Conservation (phyloP, 2,329 filamentous ascomycete genomes). For the Paecilomyces niveus region DNA sequence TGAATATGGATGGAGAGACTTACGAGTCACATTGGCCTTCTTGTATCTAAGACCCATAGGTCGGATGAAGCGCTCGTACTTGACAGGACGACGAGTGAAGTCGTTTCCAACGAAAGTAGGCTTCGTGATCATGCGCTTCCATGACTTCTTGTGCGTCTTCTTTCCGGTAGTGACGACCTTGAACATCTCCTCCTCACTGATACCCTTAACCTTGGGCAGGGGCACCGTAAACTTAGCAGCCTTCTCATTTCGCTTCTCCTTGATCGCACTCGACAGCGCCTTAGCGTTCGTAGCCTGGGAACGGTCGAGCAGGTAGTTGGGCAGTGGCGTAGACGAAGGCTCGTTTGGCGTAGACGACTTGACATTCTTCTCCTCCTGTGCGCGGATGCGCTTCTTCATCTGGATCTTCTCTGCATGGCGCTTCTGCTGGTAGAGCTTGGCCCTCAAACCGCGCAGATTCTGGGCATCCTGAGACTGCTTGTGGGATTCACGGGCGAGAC, state of each 20-base stretch:
- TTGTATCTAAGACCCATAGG: conserved; percentile 75
- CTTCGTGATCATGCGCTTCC: conserved; percentile 63
- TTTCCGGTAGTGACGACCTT: conserved; percentile 93
- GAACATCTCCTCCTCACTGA: conserved; percentile 96
- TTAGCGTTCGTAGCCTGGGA: conserved; percentile 61
- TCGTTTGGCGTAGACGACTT: conserved; percentile 74
- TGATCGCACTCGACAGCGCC: conserved; percentile 76
- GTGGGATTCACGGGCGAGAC: conserved; percentile 79
- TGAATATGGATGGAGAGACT: conserved; percentile 5
- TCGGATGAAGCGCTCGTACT: conserved; percentile 63
- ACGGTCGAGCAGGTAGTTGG: conserved; percentile 91
- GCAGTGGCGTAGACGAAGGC: conserved; percentile 73
- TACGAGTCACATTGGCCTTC: conserved; percentile 60
- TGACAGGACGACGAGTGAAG: conserved; percentile 83
- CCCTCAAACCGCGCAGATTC: conserved; percentile 82
- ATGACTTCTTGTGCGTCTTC: conserved; percentile 80
- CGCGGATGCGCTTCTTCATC: conserved; percentile 90
- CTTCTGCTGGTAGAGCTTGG: conserved; percentile 90
- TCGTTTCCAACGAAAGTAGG: conserved; percentile 86
- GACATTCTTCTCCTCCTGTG: conserved; percentile 92
- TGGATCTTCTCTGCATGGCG: conserved; percentile 96
- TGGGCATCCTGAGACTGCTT: conserved; percentile 83
- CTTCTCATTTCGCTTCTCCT: conserved; percentile 92
- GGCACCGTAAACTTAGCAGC: conserved; percentile 89
- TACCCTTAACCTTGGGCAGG: conserved; percentile 86